Evolutionary conservation across 148 eudicot genomes (phyloP), one percentile per base, ranked within the genome.

Genomic region (Polygonum maritimum): DNA sequence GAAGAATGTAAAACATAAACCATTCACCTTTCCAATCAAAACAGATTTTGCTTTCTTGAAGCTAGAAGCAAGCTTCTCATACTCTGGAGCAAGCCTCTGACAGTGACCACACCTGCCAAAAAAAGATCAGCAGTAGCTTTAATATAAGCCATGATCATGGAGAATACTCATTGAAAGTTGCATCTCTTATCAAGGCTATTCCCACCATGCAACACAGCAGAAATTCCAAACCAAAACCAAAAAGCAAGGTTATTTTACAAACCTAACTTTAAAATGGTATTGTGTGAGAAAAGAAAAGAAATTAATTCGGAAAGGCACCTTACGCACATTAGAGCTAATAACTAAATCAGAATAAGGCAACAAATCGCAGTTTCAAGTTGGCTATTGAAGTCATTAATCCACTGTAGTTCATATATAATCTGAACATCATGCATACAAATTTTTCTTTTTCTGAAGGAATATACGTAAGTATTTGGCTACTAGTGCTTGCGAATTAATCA

Each of bases 81-180:
- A 95, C 76, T 95, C 98, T 22, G 98, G 98, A 70, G 96, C 97
- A 44, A 95, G 97, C 87, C 86, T 95, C 80, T 95, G 88, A 88
- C 98, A 95, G 83, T 95, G 98, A 12, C 98, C 98, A 83, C 98
- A 95, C 98, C 98, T 95, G 76, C 75, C 1, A 36, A 67, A 15
- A 15, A 35, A 16, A 19, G 15, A 67, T 5, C 21, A 35, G 15
- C 9, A 67, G 5, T 16, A 67, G 19, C 45, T 67, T 67, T 67
- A 35, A 2, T 65, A 15, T 41, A 3, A 33, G 3, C n/a, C 3
- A 2, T 12, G 31, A 35, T 35, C 70, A 65, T 36, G n/a, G 13
- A 26, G 67, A 63, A 31, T 63, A 2, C 4, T 1, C 40, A 33
- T 63, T 14, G 55, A 13, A 26, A 52, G 21, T 52, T 52, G 21